Evolutionary conservation across 176 grass and related monocot genomes (phyloP).

Genomic region (Puccinellia tenuiflora): DNA sequence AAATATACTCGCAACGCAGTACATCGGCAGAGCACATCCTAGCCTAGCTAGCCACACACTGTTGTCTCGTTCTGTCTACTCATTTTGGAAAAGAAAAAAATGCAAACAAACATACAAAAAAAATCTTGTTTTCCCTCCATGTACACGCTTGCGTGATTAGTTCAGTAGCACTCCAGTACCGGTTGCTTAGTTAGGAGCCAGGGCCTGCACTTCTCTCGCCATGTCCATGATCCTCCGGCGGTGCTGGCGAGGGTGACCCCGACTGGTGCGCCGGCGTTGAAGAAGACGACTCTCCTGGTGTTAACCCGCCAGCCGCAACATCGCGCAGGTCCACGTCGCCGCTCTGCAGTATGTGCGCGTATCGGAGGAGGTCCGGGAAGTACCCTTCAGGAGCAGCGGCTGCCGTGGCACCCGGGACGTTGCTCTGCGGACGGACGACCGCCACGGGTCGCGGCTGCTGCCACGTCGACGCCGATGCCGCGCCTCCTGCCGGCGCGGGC

Average conservation of each 20-base stretch:
- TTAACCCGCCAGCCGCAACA: neutral
- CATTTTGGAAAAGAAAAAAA: no score
- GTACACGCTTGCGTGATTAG: no score
- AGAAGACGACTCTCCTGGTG: neutral
- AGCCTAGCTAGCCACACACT: no score
- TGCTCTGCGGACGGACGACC: neutral
- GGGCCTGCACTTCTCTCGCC: neutral
- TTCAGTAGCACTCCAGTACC: no score
- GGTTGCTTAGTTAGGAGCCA: neutral
- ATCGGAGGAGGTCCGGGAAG: constrained; percentile 37
- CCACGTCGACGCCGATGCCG: neutral
- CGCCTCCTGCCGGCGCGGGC: neutral
- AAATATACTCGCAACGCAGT: no score
- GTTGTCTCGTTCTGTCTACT: no score
- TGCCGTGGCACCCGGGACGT: neutral
- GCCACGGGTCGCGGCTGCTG: neutral
- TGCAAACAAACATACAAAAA: no score
- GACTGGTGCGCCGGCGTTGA: neutral
- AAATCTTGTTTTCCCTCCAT: no score
- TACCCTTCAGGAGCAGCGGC: neutral
- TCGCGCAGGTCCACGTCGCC: constrained; percentile 22
- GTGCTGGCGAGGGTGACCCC: neutral
- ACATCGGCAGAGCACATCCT: no score
- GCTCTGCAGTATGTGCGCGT: constrained; percentile 47
- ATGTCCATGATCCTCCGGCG: neutral